A percentile compares a stretch with the other conserved stretches of the same genome.
These are phyloP conservation scores for Aspergillus biplanus DNA, from an alignment of 495 filamentous ascomycete species.

Conservation along the genomic window DNA sequence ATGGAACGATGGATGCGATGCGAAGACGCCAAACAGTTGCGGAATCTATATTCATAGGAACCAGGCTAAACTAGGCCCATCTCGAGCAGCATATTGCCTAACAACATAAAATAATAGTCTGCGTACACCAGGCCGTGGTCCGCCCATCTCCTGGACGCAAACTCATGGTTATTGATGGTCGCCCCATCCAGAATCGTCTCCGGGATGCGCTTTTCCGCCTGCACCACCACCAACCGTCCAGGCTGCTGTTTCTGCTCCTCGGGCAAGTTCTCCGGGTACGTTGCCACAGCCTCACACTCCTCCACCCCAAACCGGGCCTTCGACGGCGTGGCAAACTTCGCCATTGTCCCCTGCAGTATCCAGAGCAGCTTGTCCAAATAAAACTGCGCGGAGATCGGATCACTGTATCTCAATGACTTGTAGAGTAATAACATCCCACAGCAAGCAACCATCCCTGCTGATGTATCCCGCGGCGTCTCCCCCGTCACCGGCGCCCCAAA, in stretches of 20 bases:
- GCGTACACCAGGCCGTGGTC: slow-evolving; percentile 53
- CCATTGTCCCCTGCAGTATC: slow-evolving; percentile 38
- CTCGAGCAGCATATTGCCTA: slow-evolving; percentile 44
- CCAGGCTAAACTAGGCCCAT: slow-evolving; percentile 19
- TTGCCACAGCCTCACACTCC: slow-evolving; percentile 1
- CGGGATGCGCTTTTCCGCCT: not conserved
- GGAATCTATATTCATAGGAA: not conserved
- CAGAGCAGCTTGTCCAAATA: slow-evolving; percentile 38
- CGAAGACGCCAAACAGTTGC: too few relatives aligned
- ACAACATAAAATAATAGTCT: slow-evolving; percentile 51
- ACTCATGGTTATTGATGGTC: slow-evolving; percentile 47
- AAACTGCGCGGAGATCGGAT: not conserved
- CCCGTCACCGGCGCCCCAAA: slow-evolving; percentile 40
- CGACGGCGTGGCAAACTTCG: slow-evolving; percentile 22
- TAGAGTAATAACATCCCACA: slow-evolving; percentile 46
- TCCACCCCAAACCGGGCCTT: slow-evolving; percentile 12
- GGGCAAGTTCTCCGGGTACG: slow-evolving; percentile 11
- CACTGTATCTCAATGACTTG: slow-evolving; percentile 25
- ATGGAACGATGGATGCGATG: too few relatives aligned
- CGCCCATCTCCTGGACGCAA: slow-evolving; percentile 36
- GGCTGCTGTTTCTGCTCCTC: slow-evolving; percentile 2
- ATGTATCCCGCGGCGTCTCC: slow-evolving; percentile 38
- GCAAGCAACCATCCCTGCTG: slow-evolving; percentile 46
- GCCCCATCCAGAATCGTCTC: slow-evolving; percentile 36
- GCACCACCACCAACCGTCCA: slow-evolving; percentile 1